Base-by-base conservation (phyloP, 371 early-diverging fungal species). In the Mortierella polycephala region DNA sequence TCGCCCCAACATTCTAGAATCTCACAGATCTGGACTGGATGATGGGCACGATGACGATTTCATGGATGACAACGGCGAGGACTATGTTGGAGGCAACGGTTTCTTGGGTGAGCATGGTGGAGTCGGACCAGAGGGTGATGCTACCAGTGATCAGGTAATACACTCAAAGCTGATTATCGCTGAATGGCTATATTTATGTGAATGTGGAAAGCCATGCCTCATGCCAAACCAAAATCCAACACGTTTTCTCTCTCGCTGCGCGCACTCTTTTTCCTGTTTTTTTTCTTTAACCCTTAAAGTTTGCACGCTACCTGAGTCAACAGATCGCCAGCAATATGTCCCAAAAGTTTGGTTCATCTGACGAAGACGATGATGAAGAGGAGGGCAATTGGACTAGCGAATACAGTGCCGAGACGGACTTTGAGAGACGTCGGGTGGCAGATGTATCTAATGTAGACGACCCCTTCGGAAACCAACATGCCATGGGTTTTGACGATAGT, bases 271-370 rank as follows among this genome's bases (percentile, higher is more conserved):
- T 20, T 44, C 44, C 9, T 30, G 57, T 73, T n/a, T 45, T n/a
- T 45, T 30, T n/a, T 72, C 49, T 49, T 57, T 59, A 21, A 51
- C 16, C 2, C 30, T 16, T 16, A 40, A 76, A 92, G 91, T 84
- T 91, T 83, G 85, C 92, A 50, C 70, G 92, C 67, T 92, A 87
- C 79, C 62, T 90, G 58, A 81, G 87, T 74, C 85, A 91, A 71
- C 85, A 88, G 75, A 85, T 90, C 37, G 84, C 88, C 21, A 80
- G 74, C 55, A 85, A 89, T 68, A 61, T 87, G 59, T 89, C 92
- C 37, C 88, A 89, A 69, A 74, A 86, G 58, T 87, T 91, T 64
- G 71, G 85, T 8, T 86, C 83, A 60, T 75, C 83, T 39, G 62
- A 77, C 84, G 47, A 87, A 81, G 39, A 84, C 7, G 87, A 89